Evolutionary conservation across 164 flowering plant genomes (phyloP).

Genomic region (Vitis rotundifolia): DNA sequence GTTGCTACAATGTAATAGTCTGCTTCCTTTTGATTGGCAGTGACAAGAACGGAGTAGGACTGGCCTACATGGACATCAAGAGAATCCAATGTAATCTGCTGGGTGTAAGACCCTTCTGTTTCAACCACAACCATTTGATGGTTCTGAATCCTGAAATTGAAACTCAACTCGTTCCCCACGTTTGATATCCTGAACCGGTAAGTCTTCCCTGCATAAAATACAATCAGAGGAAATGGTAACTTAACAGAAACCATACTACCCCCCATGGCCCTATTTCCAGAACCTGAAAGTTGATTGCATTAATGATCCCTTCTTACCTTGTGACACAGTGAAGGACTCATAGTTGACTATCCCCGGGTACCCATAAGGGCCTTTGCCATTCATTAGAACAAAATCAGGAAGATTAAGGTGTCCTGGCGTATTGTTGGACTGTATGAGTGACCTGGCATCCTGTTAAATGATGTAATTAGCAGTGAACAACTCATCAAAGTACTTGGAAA

Average conservation of each 20-base stretch:
- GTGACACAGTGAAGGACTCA: slow-evolving; percentile 52
- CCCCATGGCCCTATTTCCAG: too few species aligned
- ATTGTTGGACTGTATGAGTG: background rate
- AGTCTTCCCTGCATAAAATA: slow-evolving; percentile 43
- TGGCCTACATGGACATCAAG: slow-evolving; percentile 75
- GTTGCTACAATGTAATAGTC: slow-evolving; percentile 64
- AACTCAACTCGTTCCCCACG: slow-evolving; percentile 46
- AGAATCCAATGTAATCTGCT: slow-evolving; percentile 48
- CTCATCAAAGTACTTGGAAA: background rate
- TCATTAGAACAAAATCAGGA: slow-evolving; percentile 52
- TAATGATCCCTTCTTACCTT: slow-evolving; percentile 31
- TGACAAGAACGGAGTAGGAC: slow-evolving; percentile 69
- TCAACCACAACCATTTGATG: slow-evolving; percentile 70
- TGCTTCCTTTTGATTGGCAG: slow-evolving; percentile 41
- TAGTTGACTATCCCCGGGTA: slow-evolving; percentile 3
- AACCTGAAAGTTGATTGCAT: too few species aligned
- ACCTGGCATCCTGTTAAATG: slow-evolving; percentile 17
- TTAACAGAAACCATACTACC: too few species aligned
- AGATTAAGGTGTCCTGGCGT: background rate
- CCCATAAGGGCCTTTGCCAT: slow-evolving; percentile 56
- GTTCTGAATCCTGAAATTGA: slow-evolving; percentile 64
- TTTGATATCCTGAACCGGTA: slow-evolving; percentile 66
- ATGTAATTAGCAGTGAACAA: background rate
- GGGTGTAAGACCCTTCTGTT: slow-evolving; percentile 75
- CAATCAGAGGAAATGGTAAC: too few species aligned